Base-by-base conservation (phyloP, 2,329 filamentous ascomycete genomes). In the Fusarium lyarnte region DNA sequence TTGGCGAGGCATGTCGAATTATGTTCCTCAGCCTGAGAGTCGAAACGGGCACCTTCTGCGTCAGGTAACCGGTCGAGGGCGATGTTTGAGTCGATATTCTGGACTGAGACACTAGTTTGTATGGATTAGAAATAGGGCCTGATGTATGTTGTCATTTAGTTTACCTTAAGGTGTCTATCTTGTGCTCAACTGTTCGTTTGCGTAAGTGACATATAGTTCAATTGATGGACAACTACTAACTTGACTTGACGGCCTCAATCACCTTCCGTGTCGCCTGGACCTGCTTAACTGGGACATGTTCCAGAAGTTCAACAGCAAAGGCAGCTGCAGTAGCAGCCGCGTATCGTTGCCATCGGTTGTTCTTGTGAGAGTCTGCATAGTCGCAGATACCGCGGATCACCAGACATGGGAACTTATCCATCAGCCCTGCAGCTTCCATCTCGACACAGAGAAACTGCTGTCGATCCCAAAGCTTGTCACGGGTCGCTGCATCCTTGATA, bases 261-360 rank as follows among this genome's bases (percentile, higher is more conserved):
- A 89, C 66, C 76, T 89, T 16, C 90, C 87, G 87, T 88, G 91
- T 78, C 88, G 89, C 8, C 89, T 84, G 81, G 80, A 91, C 23
- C 88, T 91, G 78, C 67, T 81, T 33, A 38, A 19, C 35, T 5
- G 46, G 39, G 10, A 58, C 55, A 55, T 58, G 7, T 5, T 27
- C 27, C 3, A 57, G 5, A 49, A 74, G 17, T 2, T 61, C 58
- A 2, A 6, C 39, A 0, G 39, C 39, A 3, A 45, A 54, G 2
- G 49, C 39, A 21, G 39, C 39, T 1, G 49, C 58, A 0, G 49
- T 61, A 6, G 60, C 53, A 7, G 58, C 23, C 0, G 58, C 58
- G 14, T 65, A 63, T 0, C 35, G 27, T 8, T 63, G 58, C 58
- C 58, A 65, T 3, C 13, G 17, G 1, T 31, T 25, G 5, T 42